Conservation (phyloP, 2,329 filamentous ascomycete species). For the Xylariaceae sp. region DNA sequence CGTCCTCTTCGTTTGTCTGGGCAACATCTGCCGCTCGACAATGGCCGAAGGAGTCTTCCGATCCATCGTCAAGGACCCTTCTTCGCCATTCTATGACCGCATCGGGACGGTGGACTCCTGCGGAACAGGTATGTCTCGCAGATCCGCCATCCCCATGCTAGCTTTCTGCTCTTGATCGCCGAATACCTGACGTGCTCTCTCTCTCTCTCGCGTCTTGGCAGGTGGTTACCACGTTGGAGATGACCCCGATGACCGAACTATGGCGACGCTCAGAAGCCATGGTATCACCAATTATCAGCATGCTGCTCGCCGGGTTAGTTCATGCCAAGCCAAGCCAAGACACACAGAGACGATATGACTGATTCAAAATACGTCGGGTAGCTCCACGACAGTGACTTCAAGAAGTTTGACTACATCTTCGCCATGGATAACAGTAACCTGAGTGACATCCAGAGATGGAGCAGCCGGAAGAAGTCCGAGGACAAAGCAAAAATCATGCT, state of each 20-base stretch:
- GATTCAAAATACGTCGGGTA: slow-evolving; percentile 24
- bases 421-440: slow-evolving; percentile 90
- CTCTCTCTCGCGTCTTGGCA: slow-evolving; percentile 24
- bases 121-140: slow-evolving; percentile 58
- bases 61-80: slow-evolving; percentile 54
- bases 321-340: neutral
- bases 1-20: slow-evolving; percentile 91
- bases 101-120: slow-evolving; percentile 76
- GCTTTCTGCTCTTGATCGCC: neutral
- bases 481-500: slow-evolving; percentile 65
- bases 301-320: slow-evolving; percentile 64
- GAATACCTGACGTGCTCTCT: slow-evolving; percentile 3
- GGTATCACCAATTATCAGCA: slow-evolving; percentile 75
- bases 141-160: neutral
- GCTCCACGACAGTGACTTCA: slow-evolving; percentile 65
- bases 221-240: slow-evolving; percentile 78
- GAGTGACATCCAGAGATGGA: slow-evolving; percentile 64
- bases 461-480: slow-evolving; percentile 48
- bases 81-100: slow-evolving; percentile 49
- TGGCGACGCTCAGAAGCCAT: slow-evolving; percentile 68
- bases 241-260: slow-evolving; percentile 74
- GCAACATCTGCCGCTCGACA: slow-evolving; percentile 90
- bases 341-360: neutral
- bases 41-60: slow-evolving; percentile 96
- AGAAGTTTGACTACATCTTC: slow-evolving; percentile 85